A percentile compares a stretch with the other conserved stretches of the same genome.
These are phyloP conservation scores for Candolleomyces efflorescens DNA, from an alignment of 768 basidiomycete genomes.

Conservation along the genomic window DNA sequence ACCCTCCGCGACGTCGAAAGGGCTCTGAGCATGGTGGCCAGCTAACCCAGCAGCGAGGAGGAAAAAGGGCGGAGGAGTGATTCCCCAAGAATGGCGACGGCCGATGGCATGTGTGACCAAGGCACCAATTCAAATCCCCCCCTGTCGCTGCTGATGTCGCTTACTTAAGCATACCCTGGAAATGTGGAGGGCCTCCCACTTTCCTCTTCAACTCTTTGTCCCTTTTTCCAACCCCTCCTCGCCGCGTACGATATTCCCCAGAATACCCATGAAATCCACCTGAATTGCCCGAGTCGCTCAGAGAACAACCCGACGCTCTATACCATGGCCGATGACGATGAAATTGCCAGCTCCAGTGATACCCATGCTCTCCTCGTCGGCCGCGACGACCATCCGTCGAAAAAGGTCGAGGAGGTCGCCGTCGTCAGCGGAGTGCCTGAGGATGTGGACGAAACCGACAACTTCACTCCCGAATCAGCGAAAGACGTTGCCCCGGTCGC, in stretches of 20 bases:
- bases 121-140: neutral
- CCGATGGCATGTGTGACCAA: too few relatives aligned
- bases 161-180: neutral
- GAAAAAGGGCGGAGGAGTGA: too few relatives aligned
- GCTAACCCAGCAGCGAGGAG: too few relatives aligned
- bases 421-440: constrained; percentile 13
- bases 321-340: constrained; percentile 8
- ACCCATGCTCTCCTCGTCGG: constrained; percentile 31
- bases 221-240: constrained; percentile 4
- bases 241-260: neutral
- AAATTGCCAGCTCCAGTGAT: constrained; percentile 35
- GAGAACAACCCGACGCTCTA: neutral
- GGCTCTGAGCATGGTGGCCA: constrained; percentile 12
- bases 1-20: constrained; percentile 18
- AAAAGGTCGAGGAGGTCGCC: constrained; percentile 18
- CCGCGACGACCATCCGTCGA: constrained; percentile 22
- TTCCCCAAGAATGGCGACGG: too few relatives aligned
- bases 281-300: neutral
- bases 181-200: neutral
- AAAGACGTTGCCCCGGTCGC: constrained; percentile 19
- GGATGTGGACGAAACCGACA: constrained; percentile 9
- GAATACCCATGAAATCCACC: neutral
- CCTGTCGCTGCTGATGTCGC: neutral
- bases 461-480: constrained; percentile 20
- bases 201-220: neutral